phyloP scores from a whole-genome alignment of 2,329 filamentous ascomycete species.

The Grosmannia huntii region DNA sequence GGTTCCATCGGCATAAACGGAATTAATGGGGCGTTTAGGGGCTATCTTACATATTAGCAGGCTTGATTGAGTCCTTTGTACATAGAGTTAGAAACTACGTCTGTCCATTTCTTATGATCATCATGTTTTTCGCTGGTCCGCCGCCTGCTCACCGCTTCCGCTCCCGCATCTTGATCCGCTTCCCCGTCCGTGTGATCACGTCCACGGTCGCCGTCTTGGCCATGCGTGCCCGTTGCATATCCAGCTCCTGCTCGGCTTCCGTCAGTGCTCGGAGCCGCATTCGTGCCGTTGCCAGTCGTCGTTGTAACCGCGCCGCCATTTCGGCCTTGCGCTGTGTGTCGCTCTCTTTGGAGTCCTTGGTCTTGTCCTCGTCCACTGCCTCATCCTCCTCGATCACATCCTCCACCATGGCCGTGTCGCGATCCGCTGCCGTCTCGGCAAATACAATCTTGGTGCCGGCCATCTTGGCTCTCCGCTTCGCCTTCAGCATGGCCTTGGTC shows the following conservation, averaged over 20 bases:
- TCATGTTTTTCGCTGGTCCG: neutral
- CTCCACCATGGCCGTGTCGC: slow-evolving; percentile 21
- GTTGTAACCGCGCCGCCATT: slow-evolving; percentile 31
- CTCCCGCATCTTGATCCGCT: slow-evolving; percentile 49
- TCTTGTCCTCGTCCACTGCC: slow-evolving; percentile 19
- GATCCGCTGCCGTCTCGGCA: slow-evolving; percentile 25
- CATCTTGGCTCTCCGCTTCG: slow-evolving; percentile 1
- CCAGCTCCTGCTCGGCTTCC: slow-evolving; percentile 43
- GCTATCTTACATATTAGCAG: no score
- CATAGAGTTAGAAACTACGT: no score
- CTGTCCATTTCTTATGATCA: neutral
- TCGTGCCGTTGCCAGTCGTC: slow-evolving; percentile 35
- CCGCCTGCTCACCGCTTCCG: slow-evolving; percentile 39
- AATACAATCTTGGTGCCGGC: slow-evolving; percentile 39
- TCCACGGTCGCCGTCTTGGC: slow-evolving; percentile 50
- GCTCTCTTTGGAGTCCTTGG: neutral
- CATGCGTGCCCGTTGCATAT: slow-evolving; percentile 49
- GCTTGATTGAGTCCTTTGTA: no score
- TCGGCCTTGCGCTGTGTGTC: slow-evolving; percentile 23
- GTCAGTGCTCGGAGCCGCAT: slow-evolving; percentile 42
- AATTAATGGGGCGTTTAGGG: no score
- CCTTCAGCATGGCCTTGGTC: slow-evolving; percentile 11
- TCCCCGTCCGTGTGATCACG: slow-evolving; percentile 44
- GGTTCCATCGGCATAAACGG: no score
- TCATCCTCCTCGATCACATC: slow-evolving; percentile 18